Percentiles rank a stretch among this genome's conserved stretches.
These are phyloP conservation scores for Aureobasidium sp. DNA, from an alignment of 2,329 filamentous ascomycete genomes.

Conservation along the genomic window DNA sequence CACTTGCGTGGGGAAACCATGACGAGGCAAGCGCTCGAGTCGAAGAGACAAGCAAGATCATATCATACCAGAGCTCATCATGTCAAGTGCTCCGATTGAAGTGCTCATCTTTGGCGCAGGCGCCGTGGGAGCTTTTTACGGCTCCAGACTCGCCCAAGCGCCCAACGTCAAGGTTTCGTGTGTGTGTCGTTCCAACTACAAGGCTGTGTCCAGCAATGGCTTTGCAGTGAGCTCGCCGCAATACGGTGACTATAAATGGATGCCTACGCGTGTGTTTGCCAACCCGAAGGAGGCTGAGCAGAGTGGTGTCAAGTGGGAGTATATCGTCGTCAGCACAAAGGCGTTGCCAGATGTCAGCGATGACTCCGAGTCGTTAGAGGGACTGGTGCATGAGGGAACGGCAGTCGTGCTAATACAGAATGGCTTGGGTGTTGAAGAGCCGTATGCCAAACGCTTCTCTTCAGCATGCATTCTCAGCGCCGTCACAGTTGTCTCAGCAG, in stretches of 20 bases:
- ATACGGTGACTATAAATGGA: slow-evolving; percentile 62
- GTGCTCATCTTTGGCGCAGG: slow-evolving; percentile 64
- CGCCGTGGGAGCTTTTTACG: slow-evolving; percentile 67
- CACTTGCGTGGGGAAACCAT: background rate
- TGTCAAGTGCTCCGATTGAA: slow-evolving; percentile 37
- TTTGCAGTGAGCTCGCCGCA: slow-evolving; percentile 58
- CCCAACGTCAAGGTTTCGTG: slow-evolving; percentile 55
- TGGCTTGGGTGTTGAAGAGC: slow-evolving; percentile 62
- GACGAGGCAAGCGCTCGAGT: background rate
- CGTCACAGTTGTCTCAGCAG: slow-evolving; percentile 63
- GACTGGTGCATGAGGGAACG: slow-evolving; percentile 49
- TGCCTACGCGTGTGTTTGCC: slow-evolving; percentile 54
- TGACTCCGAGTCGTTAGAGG: slow-evolving; percentile 55
- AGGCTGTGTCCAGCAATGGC: slow-evolving; percentile 52
- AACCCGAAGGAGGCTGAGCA: slow-evolving; percentile 50
- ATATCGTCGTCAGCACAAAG: slow-evolving; percentile 63
- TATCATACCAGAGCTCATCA: background rate
- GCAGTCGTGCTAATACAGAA: slow-evolving; percentile 64
- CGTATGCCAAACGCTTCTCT: slow-evolving; percentile 57
- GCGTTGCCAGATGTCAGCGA: slow-evolving; percentile 59
- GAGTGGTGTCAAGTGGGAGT: slow-evolving; percentile 50
- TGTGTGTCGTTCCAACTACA: slow-evolving; percentile 68
- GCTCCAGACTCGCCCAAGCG: slow-evolving; percentile 52
- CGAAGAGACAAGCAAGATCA: background rate
- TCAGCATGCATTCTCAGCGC: slow-evolving; percentile 51